Conservation (phyloP, 352 stramenopile genomes). For the Peronospora farinosa region DNA sequence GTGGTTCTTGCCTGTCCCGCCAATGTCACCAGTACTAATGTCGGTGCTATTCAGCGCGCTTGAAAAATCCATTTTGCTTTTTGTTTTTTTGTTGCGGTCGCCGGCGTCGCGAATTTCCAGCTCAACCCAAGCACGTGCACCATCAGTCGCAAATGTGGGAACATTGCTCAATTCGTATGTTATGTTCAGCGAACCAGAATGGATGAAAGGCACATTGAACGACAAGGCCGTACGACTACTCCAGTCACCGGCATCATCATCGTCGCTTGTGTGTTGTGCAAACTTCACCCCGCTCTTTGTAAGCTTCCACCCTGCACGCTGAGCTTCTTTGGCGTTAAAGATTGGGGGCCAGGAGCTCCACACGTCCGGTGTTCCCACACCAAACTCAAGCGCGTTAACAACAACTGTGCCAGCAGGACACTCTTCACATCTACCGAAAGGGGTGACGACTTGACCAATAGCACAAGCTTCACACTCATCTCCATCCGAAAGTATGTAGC, state of each 20-base stretch:
- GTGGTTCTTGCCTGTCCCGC: slow-evolving; percentile 10
- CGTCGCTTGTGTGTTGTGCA: slow-evolving; percentile 22
- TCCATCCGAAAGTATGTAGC: slow-evolving; percentile 37
- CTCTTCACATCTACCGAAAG: slow-evolving; percentile 27
- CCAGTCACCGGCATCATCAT: slow-evolving; percentile 20
- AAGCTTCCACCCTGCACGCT: slow-evolving; percentile 54
- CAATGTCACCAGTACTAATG: slow-evolving; percentile 6
- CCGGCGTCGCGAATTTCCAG: slow-evolving; percentile 39
- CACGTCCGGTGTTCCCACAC: slow-evolving; percentile 40
- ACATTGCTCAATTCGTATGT: slow-evolving; percentile 61
- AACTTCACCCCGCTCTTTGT: slow-evolving; percentile 57
- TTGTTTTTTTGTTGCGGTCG: slow-evolving; percentile 12
- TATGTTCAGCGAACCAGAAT: slow-evolving; percentile 52
- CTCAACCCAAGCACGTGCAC: slow-evolving; percentile 61
- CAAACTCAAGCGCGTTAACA: slow-evolving; percentile 49
- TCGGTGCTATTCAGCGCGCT: slow-evolving; percentile 11
- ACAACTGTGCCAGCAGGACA: slow-evolving; percentile 48
- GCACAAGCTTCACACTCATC: slow-evolving; percentile 43
- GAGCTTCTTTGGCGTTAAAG: slow-evolving; percentile 36
- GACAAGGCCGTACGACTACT: slow-evolving; percentile 37
- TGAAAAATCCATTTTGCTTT: slow-evolving; percentile 12
- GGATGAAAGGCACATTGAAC: slow-evolving; percentile 51
- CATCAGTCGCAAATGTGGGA: slow-evolving; percentile 55
- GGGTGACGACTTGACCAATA: slow-evolving; percentile 26
- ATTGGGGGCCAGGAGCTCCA: slow-evolving; percentile 57